phyloP scores from a whole-genome alignment of 192 early-diverging fungal species.

The Nowakowskiella sp. region DNA sequence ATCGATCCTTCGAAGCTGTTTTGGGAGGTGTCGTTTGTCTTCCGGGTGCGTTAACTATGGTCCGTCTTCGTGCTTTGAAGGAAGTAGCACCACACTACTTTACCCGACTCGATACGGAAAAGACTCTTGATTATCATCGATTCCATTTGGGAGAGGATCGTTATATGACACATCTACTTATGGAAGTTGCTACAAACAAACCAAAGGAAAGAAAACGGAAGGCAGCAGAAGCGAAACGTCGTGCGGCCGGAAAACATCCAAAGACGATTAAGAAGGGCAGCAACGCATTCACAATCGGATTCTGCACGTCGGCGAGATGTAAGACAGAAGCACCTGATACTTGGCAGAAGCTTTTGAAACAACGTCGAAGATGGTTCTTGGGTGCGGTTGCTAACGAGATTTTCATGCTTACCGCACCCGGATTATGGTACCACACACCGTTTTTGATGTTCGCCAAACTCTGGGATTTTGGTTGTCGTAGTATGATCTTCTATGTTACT shows the following conservation, averaged over 20 bases:
- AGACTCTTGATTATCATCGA: constrained; percentile 34
- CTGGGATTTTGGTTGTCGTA: constrained; percentile 7
- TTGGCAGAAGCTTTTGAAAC: constrained; percentile 26
- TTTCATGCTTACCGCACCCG: constrained; percentile 26
- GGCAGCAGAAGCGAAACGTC: no score
- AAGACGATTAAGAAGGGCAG: no score
- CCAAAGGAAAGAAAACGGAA: no score
- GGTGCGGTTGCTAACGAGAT: constrained; percentile 37
- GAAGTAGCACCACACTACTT: constrained; percentile 28
- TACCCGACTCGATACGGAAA: no score
- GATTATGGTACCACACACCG: constrained; percentile 19
- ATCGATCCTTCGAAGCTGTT: constrained; percentile 27
- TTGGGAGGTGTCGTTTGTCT: constrained; percentile 28
- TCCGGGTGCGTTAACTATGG: constrained; percentile 38
- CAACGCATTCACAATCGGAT: constrained; percentile 25
- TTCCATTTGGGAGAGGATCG: constrained; percentile 42
- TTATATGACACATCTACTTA: constrained; percentile 41
- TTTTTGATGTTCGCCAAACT: constrained; percentile 11
- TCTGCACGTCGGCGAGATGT: constrained; percentile 26
- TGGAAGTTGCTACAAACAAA: no score
- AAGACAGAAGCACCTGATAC: constrained; percentile 38
- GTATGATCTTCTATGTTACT: no score
- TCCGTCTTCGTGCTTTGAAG: constrained; percentile 18
- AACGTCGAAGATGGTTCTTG: constrained; percentile 38
- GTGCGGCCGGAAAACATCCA: no score